These are phyloP conservation scores for Globisporangium abappressorium DNA, from an alignment of 352 stramenopile species.

Conservation along the genomic window DNA sequence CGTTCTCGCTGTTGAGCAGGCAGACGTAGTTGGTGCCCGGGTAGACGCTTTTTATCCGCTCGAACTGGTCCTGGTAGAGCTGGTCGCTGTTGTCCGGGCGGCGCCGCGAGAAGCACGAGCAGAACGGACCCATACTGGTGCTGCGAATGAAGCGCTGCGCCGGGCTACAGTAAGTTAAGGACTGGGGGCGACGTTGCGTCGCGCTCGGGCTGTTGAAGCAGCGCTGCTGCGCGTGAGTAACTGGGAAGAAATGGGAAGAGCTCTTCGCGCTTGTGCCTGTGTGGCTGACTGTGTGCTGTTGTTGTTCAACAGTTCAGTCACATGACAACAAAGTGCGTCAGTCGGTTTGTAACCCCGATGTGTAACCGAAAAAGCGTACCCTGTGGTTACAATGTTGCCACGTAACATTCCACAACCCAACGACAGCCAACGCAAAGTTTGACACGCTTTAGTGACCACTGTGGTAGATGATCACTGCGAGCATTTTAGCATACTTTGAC, in stretches of 20 bases:
- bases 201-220: background rate
- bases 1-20: conserved; percentile 67
- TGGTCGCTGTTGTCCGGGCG: conserved; percentile 45
- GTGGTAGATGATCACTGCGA: too few species aligned
- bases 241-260: background rate
- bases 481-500: background rate
- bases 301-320: conserved; percentile 9
- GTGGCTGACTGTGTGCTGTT: background rate
- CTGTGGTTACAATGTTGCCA: background rate
- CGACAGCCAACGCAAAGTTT: background rate
- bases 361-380: conserved; percentile 2
- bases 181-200: background rate
- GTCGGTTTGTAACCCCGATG: background rate
- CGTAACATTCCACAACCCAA: background rate
- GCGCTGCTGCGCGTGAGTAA: background rate
- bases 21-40: conserved; percentile 81
- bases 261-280: background rate
- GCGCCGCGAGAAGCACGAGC: conserved; percentile 67
- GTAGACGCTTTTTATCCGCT: conserved; percentile 68
- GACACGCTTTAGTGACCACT: background rate
- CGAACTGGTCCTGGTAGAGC: conserved; percentile 76
- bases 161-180: background rate
- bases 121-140: conserved; percentile 42
- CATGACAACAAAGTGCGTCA: conserved; percentile 2
- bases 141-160: background rate